Percentiles rank a stretch among this genome's conserved stretches.
phyloP scores from a whole-genome alignment of 2,329 filamentous ascomycete species.

The Chlorencoelia australis region DNA sequence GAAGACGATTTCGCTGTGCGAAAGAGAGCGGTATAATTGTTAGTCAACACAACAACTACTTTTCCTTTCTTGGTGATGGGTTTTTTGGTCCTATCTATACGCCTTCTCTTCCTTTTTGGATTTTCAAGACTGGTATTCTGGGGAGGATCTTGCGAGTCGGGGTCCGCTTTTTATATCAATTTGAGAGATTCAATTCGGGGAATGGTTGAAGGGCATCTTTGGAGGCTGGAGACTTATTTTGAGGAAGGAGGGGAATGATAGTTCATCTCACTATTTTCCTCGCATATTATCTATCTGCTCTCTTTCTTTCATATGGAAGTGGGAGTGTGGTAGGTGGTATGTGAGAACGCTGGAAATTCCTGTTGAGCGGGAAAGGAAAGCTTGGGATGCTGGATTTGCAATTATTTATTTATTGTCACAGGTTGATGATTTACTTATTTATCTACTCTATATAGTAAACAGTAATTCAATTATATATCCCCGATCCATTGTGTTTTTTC shows the following conservation, averaged over 20 bases:
- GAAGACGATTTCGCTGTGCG: slow-evolving; percentile 15
- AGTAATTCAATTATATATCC: no score
- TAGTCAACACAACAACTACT: slow-evolving; percentile 11
- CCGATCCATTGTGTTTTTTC: no score
- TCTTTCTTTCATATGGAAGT: not conserved
- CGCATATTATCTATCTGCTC: not conserved
- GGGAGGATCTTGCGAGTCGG: not conserved
- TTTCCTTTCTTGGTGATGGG: slow-evolving; percentile 4
- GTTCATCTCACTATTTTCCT: slow-evolving; percentile 26
- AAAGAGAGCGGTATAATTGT: slow-evolving; percentile 8
- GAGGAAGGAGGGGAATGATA: no score
- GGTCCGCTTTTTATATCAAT: not conserved
- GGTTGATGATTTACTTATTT: no score
- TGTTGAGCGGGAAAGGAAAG: no score
- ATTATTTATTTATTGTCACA: no score
- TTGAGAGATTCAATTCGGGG: not conserved
- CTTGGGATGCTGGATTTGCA: no score
- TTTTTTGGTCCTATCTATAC: not conserved
- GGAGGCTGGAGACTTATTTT: slow-evolving; percentile 1
- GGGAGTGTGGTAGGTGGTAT: not conserved
- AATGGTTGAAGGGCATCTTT: slow-evolving; percentile 5
- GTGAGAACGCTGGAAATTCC: not conserved
- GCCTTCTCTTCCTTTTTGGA: not conserved
- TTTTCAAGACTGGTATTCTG: slow-evolving; percentile 2
- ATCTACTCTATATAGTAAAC: no score